phyloP scores from a whole-genome alignment of 169 alveolate species.

The Plasmodium vinckei region DNA sequence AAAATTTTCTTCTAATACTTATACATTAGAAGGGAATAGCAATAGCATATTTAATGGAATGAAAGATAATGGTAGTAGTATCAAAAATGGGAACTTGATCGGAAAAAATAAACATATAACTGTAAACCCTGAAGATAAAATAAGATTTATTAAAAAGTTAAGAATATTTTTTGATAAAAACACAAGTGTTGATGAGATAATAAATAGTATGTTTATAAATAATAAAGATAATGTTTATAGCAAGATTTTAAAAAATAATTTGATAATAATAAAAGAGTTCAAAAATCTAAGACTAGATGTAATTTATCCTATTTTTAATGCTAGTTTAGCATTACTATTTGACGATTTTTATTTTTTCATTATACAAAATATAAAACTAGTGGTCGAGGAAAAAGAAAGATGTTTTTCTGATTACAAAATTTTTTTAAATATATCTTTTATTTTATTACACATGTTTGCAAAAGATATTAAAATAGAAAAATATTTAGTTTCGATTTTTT shows the following conservation, averaged over 20 bases:
- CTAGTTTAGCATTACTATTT: conserved; percentile 67
- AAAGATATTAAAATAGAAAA: conserved; percentile 74
- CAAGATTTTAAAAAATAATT: conserved; percentile 69
- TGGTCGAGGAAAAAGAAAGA: conserved; percentile 60
- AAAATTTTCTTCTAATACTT: background rate
- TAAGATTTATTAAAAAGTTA: conserved; percentile 33
- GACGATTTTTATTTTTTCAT: conserved; percentile 72
- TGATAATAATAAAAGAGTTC: conserved; percentile 45
- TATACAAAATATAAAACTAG: conserved; percentile 71
- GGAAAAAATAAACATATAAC: background rate
- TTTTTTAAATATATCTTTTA: conserved; percentile 56
- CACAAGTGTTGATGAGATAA: conserved; percentile 20
- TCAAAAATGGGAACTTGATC: background rate
- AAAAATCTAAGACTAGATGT: conserved; percentile 34
- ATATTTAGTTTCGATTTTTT: conserved; percentile 71
- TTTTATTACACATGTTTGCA: conserved; percentile 36
- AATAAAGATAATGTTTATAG: conserved; percentile 74
- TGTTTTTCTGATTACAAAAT: conserved; percentile 24
- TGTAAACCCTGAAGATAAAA: conserved; percentile 3
- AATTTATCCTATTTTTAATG: conserved; percentile 74
- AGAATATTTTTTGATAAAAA: conserved; percentile 15
- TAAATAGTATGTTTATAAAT: conserved; percentile 32
- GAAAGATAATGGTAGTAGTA: background rate
- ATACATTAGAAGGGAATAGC: background rate
- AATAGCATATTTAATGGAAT: background rate